phyloP scores from a whole-genome alignment of 306 rosid genomes.

The Pueraria montana region DNA sequence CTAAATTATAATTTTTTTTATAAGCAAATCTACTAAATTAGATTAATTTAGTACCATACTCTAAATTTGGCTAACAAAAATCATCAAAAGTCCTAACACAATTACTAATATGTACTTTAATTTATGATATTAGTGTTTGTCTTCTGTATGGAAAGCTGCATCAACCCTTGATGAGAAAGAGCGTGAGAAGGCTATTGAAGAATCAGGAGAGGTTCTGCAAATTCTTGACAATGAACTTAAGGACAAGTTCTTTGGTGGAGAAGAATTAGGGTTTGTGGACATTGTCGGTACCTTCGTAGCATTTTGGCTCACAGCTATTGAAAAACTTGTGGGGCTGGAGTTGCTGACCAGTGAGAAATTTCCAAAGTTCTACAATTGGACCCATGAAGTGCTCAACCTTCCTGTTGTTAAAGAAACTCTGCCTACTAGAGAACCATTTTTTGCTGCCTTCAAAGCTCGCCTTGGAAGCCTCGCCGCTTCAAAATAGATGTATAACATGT shows the following conservation, averaged over 20 bases:
- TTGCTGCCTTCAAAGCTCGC: constrained; percentile 18
- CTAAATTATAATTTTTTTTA: too few species aligned
- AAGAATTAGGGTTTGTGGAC: constrained; percentile 56
- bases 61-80: not conserved
- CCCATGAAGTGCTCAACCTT: constrained; percentile 36
- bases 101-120: not conserved
- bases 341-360: constrained; percentile 49
- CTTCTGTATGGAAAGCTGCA: constrained; percentile 30
- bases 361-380: constrained; percentile 55
- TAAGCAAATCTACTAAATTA: too few species aligned
- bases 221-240: constrained; percentile 60
- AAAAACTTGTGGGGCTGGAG: too few species aligned
- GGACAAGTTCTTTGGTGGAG: constrained; percentile 69
- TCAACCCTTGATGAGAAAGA: constrained; percentile 16
- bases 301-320: constrained; percentile 44
- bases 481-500: not conserved
- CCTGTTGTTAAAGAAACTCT: constrained; percentile 36
- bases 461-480: not conserved
- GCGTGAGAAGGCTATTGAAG: constrained; percentile 53
- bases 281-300: constrained; percentile 52
- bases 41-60: not conserved
- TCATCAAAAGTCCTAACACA: not conserved
- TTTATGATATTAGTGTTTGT: constrained; percentile 5
- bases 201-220: constrained; percentile 40
- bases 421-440: constrained; percentile 45